Evolutionary conservation across 495 filamentous ascomycete genomes (phyloP).

Genomic region (Penicillium psychrofluorescens): DNA sequence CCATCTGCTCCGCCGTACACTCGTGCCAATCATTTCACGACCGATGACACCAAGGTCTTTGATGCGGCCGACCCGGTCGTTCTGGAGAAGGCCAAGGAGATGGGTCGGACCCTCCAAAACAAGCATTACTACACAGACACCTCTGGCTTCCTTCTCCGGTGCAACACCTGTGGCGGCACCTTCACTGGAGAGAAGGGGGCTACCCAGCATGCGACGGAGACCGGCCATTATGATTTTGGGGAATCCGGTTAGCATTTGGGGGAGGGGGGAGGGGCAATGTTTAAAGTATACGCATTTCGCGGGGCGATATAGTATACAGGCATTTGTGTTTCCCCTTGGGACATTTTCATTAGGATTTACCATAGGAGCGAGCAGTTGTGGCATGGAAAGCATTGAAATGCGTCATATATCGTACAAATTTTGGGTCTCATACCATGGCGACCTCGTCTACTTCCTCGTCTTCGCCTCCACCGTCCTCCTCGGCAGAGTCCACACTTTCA

Average conservation of each 20-base stretch:
- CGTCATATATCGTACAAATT: conserved; percentile 21
- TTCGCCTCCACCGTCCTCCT: conserved; percentile 29
- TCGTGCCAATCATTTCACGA: conserved; percentile 51
- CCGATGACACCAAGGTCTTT: conserved; percentile 76
- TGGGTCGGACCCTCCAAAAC: conserved; percentile 63
- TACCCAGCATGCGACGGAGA: conserved; percentile 56
- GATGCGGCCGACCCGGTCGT: conserved; percentile 60
- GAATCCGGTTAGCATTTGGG: conserved; percentile 43
- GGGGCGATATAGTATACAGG: too few relatives aligned
- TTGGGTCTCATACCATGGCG: conserved; percentile 31
- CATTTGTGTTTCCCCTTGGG: background rate
- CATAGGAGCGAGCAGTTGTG: background rate
- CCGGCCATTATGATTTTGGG: conserved; percentile 67
- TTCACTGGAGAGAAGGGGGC: conserved; percentile 71
- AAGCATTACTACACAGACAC: conserved; percentile 91
- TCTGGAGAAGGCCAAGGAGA: conserved; percentile 57
- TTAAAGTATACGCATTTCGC: too few relatives aligned
- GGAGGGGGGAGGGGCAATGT: too few relatives aligned
- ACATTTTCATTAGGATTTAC: background rate
- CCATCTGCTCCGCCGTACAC: conserved; percentile 53
- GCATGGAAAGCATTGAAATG: conserved; percentile 8
- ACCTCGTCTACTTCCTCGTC: conserved; percentile 39
- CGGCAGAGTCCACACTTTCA: conserved; percentile 32
- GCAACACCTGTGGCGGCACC: conserved; percentile 64
- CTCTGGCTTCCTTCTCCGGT: conserved; percentile 71